These are phyloP conservation scores for Pestalotiopsis sp. DNA, from an alignment of 2,329 filamentous ascomycete genomes.

Conservation along the genomic window DNA sequence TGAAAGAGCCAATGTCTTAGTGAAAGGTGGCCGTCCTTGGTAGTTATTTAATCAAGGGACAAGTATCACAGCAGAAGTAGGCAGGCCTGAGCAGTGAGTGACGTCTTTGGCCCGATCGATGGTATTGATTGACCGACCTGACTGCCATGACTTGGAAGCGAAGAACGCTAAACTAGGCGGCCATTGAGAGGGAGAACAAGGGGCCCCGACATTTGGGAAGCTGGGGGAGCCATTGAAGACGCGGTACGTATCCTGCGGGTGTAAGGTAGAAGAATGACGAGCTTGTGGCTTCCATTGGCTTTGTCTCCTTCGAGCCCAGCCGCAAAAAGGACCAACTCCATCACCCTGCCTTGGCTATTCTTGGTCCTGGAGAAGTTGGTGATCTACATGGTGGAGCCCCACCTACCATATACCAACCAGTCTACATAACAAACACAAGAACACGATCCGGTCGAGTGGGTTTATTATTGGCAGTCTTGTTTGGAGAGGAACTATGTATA, in stretches of 20 bases:
- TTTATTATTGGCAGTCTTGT: too few species aligned
- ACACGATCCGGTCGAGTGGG: too few species aligned
- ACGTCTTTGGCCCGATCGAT: conserved; percentile 11
- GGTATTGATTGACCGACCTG: too few species aligned
- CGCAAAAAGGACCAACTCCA: background rate
- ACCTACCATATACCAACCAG: background rate
- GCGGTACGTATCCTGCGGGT: background rate
- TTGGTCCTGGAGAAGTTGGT: background rate
- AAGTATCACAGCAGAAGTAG: background rate
- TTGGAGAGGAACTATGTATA: too few species aligned
- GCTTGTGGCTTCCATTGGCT: background rate
- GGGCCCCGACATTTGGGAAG: background rate
- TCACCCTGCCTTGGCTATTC: background rate
- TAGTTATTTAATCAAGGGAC: conserved; percentile 11
- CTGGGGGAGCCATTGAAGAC: too few species aligned
- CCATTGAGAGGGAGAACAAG: background rate
- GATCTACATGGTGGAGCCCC: background rate
- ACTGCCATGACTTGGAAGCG: background rate
- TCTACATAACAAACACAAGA: background rate
- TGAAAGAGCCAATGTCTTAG: conserved; percentile 8
- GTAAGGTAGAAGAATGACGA: background rate
- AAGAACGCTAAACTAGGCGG: background rate
- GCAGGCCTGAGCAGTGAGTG: conserved; percentile 1
- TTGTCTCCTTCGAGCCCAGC: background rate
- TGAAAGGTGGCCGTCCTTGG: conserved; percentile 14